Base-by-base conservation (phyloP, 306 rosid genomes). In the Canavalia ensiformis region DNA sequence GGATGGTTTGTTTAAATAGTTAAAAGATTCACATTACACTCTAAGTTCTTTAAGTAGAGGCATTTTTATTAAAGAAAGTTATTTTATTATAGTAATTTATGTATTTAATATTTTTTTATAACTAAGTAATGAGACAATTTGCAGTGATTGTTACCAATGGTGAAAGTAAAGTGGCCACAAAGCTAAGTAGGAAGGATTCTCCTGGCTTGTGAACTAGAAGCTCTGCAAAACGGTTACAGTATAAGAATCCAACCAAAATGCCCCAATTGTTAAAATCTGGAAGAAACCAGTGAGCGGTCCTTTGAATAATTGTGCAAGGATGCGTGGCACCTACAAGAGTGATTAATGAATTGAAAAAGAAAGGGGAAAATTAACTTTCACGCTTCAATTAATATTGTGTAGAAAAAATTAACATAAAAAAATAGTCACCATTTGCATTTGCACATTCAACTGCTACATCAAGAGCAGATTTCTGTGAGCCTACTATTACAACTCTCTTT, bases 401-500 rank as follows among this genome's bases (percentile, higher is more conserved):
- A 18, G 25, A 18, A 18, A 18, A 18, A 18, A 0, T 18, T 0
- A 18, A 0, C 25, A 18, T 18, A 18, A 18, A 18, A 39, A 28
- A 0, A 1, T n/a, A 76, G 79, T 74, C 6, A 88, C 89, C 90
- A 77, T 87, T 89, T 79, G 81, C 76, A 25, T 82, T 55, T 50
- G 92, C 88, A 80, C 92, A 90, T 75, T 87, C 91, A 55, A 50
- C 68, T 13, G 89, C 94, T 33, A 90, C 72, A 69, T 90, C 94
- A 2, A 84, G 2, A 13, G 83, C 92, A 18, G 94, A 85, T 84
- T 90, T 89, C 25, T n/a, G 47, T 25, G 92, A 88, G 49, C 94
- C 92, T 42, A 89, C 2, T 1, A 89, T 6, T 34, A 78, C 42
- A 31, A 88, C 63, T 79, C 84, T 77, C 54, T 88, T 90, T 28